phyloP scores from a whole-genome alignment of 768 basidiomycete genomes.

The Cystobasidium onofrii region DNA sequence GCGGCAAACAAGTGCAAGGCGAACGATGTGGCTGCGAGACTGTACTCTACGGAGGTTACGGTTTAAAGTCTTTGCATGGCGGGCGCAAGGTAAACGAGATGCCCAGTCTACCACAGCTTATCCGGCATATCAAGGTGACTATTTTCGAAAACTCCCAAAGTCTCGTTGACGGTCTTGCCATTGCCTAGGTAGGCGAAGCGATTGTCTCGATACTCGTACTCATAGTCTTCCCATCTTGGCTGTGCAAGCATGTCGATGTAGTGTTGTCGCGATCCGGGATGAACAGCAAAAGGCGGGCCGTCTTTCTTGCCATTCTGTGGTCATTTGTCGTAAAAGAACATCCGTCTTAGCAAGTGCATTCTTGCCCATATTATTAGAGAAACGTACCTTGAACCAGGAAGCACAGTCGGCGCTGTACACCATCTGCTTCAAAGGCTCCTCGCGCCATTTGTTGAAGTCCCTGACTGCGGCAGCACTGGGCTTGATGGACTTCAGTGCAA shows the following conservation, averaged over 20 bases:
- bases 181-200: constrained; percentile 6
- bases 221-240: constrained; percentile 13
- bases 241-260: neutral
- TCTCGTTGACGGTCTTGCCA: constrained; percentile 5
- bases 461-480: neutral
- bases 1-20: constrained; percentile 29
- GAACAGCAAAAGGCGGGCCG: neutral
- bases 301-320: neutral
- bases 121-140: neutral
- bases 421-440: neutral
- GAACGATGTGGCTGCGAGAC: constrained; percentile 1
- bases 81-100: too few species aligned
- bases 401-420: neutral
- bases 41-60: constrained; percentile 11
- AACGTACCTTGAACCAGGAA: constrained; percentile 22
- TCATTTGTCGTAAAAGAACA: too few species aligned
- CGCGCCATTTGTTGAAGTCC: neutral
- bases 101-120: constrained; percentile 1
- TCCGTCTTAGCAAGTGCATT: too few species aligned
- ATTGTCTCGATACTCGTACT: neutral
- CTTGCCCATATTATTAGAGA: too few species aligned
- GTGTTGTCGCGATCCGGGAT: constrained; percentile 2
- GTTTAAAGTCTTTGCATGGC: too few species aligned
- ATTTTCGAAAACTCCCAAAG: neutral
- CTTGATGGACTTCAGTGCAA: neutral